These are phyloP conservation scores for Lachnellula arida DNA, from an alignment of 2,329 filamentous ascomycete genomes.

Conservation along the genomic window DNA sequence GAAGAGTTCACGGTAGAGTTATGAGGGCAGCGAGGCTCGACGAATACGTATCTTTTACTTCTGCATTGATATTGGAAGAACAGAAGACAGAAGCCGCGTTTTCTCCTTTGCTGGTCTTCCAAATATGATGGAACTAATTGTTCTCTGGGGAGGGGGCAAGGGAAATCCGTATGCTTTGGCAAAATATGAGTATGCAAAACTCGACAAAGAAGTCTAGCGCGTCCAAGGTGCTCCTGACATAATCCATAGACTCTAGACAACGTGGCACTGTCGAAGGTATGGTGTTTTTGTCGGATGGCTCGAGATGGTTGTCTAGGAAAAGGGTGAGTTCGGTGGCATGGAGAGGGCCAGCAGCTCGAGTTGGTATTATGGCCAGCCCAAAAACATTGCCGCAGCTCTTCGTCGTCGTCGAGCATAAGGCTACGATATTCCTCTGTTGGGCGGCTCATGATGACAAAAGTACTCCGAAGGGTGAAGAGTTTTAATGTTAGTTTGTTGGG, in stretches of 20 bases:
- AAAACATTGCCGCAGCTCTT: constrained; percentile 1
- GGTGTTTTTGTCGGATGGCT: neutral
- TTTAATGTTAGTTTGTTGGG: too few species aligned
- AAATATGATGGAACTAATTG: too few species aligned
- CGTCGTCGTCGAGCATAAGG: neutral
- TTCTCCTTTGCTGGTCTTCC: too few species aligned
- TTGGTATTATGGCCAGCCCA: neutral
- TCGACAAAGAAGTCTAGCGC: neutral
- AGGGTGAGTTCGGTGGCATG: neutral
- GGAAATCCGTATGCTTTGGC: neutral
- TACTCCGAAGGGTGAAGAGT: too few species aligned
- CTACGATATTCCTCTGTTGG: too few species aligned
- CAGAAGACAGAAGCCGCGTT: too few species aligned
- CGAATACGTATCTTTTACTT: constrained; percentile 6
- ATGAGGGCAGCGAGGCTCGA: constrained; percentile 8
- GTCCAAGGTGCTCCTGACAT: neutral
- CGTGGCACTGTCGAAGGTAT: neutral
- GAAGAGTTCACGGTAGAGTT: constrained; percentile 12
- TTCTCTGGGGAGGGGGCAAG: too few species aligned
- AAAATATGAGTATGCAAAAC: neutral
- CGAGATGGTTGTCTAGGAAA: neutral
- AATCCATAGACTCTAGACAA: neutral
- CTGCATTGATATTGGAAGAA: constrained; percentile 8
- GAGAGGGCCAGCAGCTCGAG: neutral
- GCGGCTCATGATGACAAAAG: too few species aligned